A percentile compares a stretch with the other conserved stretches of the same genome.
Conservation (phyloP, 768 basidiomycete genomes). For the Rhodosporidiobolus sp. region DNA sequence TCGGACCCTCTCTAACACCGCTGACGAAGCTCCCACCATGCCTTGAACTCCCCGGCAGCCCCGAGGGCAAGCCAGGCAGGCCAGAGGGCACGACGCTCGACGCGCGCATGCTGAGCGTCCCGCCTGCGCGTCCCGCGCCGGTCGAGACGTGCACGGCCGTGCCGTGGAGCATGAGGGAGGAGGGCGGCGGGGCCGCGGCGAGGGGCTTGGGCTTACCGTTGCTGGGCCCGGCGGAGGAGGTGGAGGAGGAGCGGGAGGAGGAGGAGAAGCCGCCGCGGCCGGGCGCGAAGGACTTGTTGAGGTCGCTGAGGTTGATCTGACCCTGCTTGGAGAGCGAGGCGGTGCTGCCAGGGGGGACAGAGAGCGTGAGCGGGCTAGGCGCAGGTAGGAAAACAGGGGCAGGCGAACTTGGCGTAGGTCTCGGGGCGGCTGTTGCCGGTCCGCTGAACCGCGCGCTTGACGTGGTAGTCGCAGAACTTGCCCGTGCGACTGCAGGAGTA, state of each 20-base stretch:
- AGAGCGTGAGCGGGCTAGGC: not conserved
- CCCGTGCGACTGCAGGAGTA: slow-evolving; percentile 68
- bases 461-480: slow-evolving; percentile 88
- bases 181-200: not conserved
- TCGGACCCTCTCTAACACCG: slow-evolving; percentile 29
- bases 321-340: slow-evolving; percentile 21
- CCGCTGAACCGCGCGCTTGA: slow-evolving; percentile 73
- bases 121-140: not conserved
- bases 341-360: slow-evolving; percentile 57
- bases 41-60: not conserved
- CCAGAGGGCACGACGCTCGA: not conserved
- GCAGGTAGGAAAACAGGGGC: not conserved
- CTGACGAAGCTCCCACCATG: slow-evolving; percentile 14
- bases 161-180: slow-evolving; percentile 5
- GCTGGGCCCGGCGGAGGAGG: not conserved
- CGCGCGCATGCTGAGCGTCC: not conserved
- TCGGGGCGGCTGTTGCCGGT: slow-evolving; percentile 75
- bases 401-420: slow-evolving; percentile 71
- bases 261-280: not conserved
- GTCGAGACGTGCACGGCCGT: slow-evolving; percentile 16
- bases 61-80: not conserved
- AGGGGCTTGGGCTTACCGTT: too few species aligned
- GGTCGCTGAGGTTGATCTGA: not conserved
- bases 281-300: slow-evolving; percentile 16
- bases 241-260: not conserved